phyloP scores from a whole-genome alignment of 805 yeast genomes.

The Schizosaccharomyces osmophilus region DNA sequence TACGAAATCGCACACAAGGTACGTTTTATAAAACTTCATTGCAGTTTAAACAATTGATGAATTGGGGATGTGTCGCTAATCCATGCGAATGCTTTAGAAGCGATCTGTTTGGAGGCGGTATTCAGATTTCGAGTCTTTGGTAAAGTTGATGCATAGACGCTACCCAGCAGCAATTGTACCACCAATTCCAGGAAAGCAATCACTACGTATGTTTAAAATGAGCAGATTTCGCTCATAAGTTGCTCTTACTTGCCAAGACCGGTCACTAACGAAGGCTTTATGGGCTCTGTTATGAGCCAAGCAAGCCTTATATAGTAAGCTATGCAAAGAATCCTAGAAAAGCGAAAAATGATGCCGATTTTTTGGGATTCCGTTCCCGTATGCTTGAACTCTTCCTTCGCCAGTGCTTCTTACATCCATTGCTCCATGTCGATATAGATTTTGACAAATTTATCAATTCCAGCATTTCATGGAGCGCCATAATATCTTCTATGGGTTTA shows the following conservation, averaged over 20 bases:
- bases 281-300: not conserved
- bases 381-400: slow-evolving; percentile 49
- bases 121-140: slow-evolving; percentile 70
- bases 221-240: no score
- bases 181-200: slow-evolving; percentile 77
- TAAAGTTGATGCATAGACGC: slow-evolving; percentile 42
- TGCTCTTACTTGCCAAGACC: no score
- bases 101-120: slow-evolving; percentile 48
- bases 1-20: not conserved
- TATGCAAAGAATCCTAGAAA: slow-evolving; percentile 18
- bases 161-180: slow-evolving; percentile 72
- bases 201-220: slow-evolving; percentile 15
- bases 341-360: slow-evolving; percentile 11
- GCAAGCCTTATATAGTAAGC: not conserved
- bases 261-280: not conserved
- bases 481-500: not conserved
- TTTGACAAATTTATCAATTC: slow-evolving; percentile 69
- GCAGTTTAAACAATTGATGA: not conserved
- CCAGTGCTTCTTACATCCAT: slow-evolving; percentile 28
- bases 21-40: not conserved
- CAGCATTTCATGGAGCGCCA: slow-evolving; percentile 39
- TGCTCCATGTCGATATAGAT: slow-evolving; percentile 20
- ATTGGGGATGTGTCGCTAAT: not conserved
- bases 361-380: slow-evolving; percentile 42
- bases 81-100: not conserved